phyloP scores from a whole-genome alignment of 2,329 filamentous ascomycete genomes.

The Aspergillus pseudoglaucus region DNA sequence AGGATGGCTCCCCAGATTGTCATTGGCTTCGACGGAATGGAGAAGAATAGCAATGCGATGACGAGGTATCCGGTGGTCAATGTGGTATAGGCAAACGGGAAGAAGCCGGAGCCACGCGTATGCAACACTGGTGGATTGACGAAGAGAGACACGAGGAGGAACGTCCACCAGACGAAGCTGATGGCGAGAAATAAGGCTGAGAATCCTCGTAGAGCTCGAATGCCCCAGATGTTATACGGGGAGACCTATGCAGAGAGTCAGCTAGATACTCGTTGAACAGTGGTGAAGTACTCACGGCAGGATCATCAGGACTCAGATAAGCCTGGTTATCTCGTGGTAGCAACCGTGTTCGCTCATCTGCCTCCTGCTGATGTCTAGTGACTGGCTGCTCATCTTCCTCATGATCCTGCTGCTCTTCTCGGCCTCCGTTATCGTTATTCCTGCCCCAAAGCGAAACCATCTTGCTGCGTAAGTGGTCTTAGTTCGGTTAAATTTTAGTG shows the following conservation, averaged over 20 bases:
- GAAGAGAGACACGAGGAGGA: conserved; percentile 84
- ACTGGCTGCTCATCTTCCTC: conserved; percentile 19
- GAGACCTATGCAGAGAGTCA: conserved; percentile 48
- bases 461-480: too few species aligned
- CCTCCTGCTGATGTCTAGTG: conserved; percentile 27
- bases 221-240: conserved; percentile 90
- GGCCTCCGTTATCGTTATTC: conserved; percentile 41
- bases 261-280: conserved; percentile 1
- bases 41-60: conserved; percentile 78
- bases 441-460: conserved; percentile 53
- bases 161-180: conserved; percentile 85
- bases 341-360: conserved; percentile 59
- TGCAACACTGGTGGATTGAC: conserved; percentile 82
- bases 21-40: conserved; percentile 71
- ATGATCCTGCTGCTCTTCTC: conserved; percentile 9
- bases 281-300: conserved; percentile 54
- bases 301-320: conserved; percentile 72
- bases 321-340: conserved; percentile 58
- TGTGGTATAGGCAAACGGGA: conserved; percentile 75
- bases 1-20: conserved; percentile 66
- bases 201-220: conserved; percentile 71
- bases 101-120: conserved; percentile 85
- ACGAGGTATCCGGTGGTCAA: conserved; percentile 70
- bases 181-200: conserved; percentile 69
- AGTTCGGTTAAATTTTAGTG: too few species aligned